Evolutionary conservation across 352 stramenopile genomes (phyloP), one percentile per base, ranked within the genome.

Genomic region (Pythium scleroteichum): DNA sequence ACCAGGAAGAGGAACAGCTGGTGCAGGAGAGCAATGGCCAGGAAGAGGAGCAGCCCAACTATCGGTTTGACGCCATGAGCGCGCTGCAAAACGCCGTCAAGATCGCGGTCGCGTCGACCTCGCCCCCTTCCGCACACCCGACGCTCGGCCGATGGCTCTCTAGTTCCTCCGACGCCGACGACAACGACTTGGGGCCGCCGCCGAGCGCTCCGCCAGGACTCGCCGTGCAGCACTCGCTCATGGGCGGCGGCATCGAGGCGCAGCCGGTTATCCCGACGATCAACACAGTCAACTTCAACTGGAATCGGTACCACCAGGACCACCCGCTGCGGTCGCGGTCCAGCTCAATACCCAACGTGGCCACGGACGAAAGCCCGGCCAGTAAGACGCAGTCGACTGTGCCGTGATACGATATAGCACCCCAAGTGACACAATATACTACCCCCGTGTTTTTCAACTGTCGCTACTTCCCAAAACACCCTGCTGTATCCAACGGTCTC

Each of bases 251-350:
- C 44, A 94, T 94, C 26, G 85, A 94, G 48, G 54, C 79, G 29
- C 81, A 89, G 50, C 81, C 79, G n/a, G 68, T 76, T 26, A 83
- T 81, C 27, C 55, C 82, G n/a, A 83, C 76, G 47, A 84, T 94
- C 60, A 92, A 90, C 62, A 90, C 81, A 24, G 73, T 80, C 55
- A 90, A 88, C 51, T 94, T 94, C 55, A 82, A 92, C 70, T 94
- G 85, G 85, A 88, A 77, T 57, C 49, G 74, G 20, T 73, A 80
- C 54, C 68, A 69, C 22, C 50, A 62, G 24, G 51, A 73, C 23
- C 27, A 58, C n/a, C 51, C 52, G 27, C 14, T 51, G 0, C 68
- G 73, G n/a, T 61, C 73, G 22, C 65, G 76, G n/a, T 73, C 73
- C 3, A 64, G 68, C 0, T 79, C 73, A 7, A 48, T 82, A 45